Percentiles rank a stretch among this genome's conserved stretches.
phyloP scores from a whole-genome alignment of 2,329 filamentous ascomycete genomes.

The Pseudocercospora eumusae region DNA sequence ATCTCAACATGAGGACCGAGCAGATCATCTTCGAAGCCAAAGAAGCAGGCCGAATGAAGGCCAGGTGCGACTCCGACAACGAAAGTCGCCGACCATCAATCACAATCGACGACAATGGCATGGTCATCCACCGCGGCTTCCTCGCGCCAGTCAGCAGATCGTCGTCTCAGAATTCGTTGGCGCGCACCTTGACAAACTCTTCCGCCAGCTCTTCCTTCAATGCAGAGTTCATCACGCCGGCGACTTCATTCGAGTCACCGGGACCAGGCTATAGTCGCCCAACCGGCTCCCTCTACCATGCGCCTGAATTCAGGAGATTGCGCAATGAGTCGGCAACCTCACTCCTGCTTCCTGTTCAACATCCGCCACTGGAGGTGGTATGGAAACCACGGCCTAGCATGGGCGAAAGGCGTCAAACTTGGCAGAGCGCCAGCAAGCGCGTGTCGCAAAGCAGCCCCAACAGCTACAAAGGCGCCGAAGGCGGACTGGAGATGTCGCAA shows the following conservation, averaged over 20 bases:
- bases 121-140: conserved; percentile 30
- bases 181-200: conserved; percentile 11
- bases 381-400: conserved; percentile 1
- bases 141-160: conserved; percentile 23
- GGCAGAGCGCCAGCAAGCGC: conserved; percentile 8
- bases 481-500: conserved; percentile 11
- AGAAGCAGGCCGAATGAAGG: conserved; percentile 22
- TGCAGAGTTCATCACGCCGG: conserved; percentile 18
- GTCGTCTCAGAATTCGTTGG: conserved; percentile 23
- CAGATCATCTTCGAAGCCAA: conserved; percentile 26
- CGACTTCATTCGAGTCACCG: conserved; percentile 17
- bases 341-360: conserved; percentile 13
- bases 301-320: conserved; percentile 16
- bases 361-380: background rate
- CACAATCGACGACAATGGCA: conserved; percentile 26
- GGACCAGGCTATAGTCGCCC: conserved; percentile 18
- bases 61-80: conserved; percentile 8
- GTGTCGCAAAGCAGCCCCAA: background rate
- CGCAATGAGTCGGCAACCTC: conserved; percentile 16
- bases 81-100: conserved; percentile 23
- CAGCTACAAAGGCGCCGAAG: conserved; percentile 19
- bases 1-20: conserved; percentile 13
- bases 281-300: conserved; percentile 13
- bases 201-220: conserved; percentile 18
- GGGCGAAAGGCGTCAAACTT: conserved; percentile 15